phyloP scores from a whole-genome alignment of 192 early-diverging fungal species.

The Kappamyces sp. region DNA sequence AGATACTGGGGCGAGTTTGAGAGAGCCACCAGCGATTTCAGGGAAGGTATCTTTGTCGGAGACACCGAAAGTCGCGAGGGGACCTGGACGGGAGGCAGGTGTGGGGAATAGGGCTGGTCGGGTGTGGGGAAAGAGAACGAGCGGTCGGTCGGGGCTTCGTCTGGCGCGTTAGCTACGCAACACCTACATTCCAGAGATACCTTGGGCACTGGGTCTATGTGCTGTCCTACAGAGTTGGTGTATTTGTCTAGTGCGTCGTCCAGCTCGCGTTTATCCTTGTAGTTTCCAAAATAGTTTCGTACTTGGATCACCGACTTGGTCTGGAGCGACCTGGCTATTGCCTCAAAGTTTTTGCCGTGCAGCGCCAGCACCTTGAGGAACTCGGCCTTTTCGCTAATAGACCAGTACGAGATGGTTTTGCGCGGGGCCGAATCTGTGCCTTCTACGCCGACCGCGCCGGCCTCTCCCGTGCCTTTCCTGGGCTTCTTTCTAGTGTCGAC shows the following conservation, averaged over 20 bases:
- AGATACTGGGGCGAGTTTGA: no score
- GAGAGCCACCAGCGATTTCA: no score
- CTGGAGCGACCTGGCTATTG: conserved; percentile 62
- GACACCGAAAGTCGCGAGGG: no score
- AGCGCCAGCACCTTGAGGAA: conserved; percentile 58
- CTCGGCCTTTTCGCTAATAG: conserved; percentile 67
- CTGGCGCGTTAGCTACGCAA: no score
- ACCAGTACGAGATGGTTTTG: conserved; percentile 73
- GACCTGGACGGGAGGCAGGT: no score
- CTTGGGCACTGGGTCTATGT: no score
- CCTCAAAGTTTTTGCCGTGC: conserved; percentile 74
- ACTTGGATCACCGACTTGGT: conserved; percentile 78
- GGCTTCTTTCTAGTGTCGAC: conserved; percentile 1
- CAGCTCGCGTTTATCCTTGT: conserved; percentile 44
- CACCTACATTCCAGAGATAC: no score
- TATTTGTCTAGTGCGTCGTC: conserved; percentile 21
- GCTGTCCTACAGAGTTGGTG: no score
- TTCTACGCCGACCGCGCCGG: neutral
- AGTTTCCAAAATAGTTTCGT: conserved; percentile 72
- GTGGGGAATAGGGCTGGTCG: no score
- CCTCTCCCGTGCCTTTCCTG: conserved; percentile 11
- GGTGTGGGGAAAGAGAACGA: no score
- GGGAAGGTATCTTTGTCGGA: no score
- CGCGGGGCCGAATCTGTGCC: conserved; percentile 2
- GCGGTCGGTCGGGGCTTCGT: no score